These are phyloP conservation scores for Chrysoporthe cubensis DNA, from an alignment of 2,329 filamentous ascomycete genomes.

Conservation along the genomic window DNA sequence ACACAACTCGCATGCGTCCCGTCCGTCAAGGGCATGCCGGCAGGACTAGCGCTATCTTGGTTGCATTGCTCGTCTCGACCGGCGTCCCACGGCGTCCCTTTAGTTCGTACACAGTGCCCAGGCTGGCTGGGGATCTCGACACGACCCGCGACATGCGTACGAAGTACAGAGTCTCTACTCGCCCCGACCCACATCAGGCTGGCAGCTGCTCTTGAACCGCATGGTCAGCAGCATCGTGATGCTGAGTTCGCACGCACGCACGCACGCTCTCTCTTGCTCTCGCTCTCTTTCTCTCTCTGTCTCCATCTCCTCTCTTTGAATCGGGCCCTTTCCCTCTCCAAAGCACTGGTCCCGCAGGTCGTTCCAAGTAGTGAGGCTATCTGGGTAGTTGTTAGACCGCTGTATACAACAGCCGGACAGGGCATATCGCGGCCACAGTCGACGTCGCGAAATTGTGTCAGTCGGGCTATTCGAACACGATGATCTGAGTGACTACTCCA, in stretches of 20 bases:
- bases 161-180: background rate
- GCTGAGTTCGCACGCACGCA: background rate
- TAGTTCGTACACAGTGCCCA: background rate
- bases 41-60: background rate
- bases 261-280: background rate
- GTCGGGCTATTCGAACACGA: background rate
- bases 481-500: background rate
- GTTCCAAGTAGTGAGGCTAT: background rate
- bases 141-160: background rate
- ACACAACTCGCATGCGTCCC: background rate
- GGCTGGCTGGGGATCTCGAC: background rate
- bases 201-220: background rate
- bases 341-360: background rate
- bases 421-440: background rate
- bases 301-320: too few species aligned
- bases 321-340: background rate
- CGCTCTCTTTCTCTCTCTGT: background rate
- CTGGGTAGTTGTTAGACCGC: background rate
- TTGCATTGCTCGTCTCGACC: background rate
- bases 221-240: background rate
- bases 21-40: background rate
- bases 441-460: background rate
- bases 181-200: background rate
- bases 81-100: background rate
- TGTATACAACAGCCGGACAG: background rate